phyloP scores from a whole-genome alignment of 176 grass and related monocot species.

The Ampelocalamus luodianensis region DNA sequence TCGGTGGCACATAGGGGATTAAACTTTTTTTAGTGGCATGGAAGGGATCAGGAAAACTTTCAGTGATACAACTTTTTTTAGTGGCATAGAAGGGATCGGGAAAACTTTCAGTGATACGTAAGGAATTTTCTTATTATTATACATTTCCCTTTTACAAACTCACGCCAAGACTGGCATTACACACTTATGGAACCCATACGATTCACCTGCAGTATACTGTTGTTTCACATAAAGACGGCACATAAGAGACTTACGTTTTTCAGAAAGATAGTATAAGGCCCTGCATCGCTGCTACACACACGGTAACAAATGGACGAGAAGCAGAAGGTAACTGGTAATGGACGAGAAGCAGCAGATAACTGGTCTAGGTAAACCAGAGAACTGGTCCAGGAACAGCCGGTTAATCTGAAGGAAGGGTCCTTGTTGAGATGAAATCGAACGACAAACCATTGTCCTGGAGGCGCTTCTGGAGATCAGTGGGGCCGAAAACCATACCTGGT shows the following conservation, averaged over 20 bases:
- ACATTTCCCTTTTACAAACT: background rate
- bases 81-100: no score
- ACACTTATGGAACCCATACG: background rate
- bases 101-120: no score
- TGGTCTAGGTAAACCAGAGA: background rate
- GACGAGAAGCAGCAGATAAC: background rate
- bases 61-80: no score
- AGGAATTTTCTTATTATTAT: background rate
- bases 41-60: no score
- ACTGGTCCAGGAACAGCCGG: background rate
- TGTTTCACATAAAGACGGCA: slow-evolving; percentile 16
- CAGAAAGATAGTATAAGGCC: background rate
- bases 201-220: background rate
- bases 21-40: no score
- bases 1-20: no score
- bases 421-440: slow-evolving; percentile 62
- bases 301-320: background rate
- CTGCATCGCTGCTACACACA: background rate
- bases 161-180: background rate
- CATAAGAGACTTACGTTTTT: background rate
- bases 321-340: background rate
- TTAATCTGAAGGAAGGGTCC: slow-evolving; percentile 28
- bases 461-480: slow-evolving; percentile 73
- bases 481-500: slow-evolving; percentile 63
- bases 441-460: slow-evolving; percentile 78